Conservation (phyloP, 2,329 filamentous ascomycete genomes). For the Sporothrix sp. region DNA sequence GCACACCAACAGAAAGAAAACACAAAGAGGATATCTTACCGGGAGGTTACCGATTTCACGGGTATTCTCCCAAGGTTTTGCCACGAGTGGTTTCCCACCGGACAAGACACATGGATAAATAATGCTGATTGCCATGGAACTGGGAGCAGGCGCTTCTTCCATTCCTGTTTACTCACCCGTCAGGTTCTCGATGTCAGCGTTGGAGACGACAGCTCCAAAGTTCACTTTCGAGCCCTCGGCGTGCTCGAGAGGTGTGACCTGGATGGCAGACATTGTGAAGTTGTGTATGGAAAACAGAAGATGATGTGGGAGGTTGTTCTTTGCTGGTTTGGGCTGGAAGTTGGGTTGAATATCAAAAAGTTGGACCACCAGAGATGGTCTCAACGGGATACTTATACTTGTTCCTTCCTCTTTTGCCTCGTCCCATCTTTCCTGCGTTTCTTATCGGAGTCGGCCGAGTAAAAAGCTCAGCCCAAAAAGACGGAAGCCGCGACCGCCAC, state of each 20-base stretch:
- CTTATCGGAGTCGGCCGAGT: slow-evolving; percentile 12
- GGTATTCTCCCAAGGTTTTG: slow-evolving; percentile 20
- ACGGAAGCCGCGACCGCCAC: neutral
- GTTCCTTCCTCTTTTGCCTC: neutral
- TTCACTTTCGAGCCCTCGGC: slow-evolving; percentile 29
- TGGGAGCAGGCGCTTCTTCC: too few species aligned
- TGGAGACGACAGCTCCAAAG: slow-evolving; percentile 51
- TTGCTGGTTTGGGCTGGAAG: neutral
- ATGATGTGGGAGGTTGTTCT: neutral
- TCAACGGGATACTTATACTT: too few species aligned
- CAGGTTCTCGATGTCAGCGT: slow-evolving; percentile 52
- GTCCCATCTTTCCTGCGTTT: neutral
- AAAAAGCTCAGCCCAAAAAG: neutral
- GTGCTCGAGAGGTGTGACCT: slow-evolving; percentile 11
- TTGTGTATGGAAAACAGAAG: neutral
- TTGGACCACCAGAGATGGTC: too few species aligned
- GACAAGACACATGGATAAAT: slow-evolving; percentile 7
- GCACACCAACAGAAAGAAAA: neutral
- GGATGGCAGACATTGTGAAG: slow-evolving; percentile 18
- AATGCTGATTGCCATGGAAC: neutral
- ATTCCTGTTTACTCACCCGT: slow-evolving; percentile 46
- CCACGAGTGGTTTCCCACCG: neutral
- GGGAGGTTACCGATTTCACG: slow-evolving; percentile 22
- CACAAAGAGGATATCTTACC: slow-evolving; percentile 14
- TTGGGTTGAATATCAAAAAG: neutral